Conservation (phyloP, 208 protist species). For the Crithidia thermophila region DNA sequence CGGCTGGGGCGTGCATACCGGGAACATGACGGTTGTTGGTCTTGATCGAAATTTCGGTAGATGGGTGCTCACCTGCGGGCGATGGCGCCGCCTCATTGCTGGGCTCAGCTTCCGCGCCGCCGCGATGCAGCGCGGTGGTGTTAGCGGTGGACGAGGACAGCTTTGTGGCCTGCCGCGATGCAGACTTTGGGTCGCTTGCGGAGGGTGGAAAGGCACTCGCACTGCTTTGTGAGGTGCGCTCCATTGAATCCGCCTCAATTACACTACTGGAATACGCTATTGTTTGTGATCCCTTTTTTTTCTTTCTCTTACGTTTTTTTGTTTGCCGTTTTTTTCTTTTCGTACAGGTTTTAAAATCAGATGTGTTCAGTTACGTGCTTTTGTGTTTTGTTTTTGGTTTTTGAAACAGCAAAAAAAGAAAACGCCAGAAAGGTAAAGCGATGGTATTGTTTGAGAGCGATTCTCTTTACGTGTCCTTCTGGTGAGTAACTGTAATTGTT, state of each 20-base stretch:
- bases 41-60: too few relatives aligned
- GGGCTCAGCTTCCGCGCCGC: background rate
- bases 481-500: too few relatives aligned
- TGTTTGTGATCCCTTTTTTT: background rate
- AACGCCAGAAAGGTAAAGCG: too few relatives aligned
- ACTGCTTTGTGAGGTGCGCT: conserved; percentile 4
- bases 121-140: background rate
- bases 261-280: background rate
- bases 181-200: background rate
- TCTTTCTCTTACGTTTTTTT: background rate
- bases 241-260: background rate
- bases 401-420: too few relatives aligned
- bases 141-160: background rate
- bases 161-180: background rate
- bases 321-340: background rate
- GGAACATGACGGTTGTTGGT: too few relatives aligned
- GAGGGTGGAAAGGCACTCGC: conserved; percentile 1
- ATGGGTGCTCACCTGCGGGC: background rate
- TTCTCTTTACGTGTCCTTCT: too few relatives aligned
- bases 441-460: too few relatives aligned
- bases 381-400: too few relatives aligned
- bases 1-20: too few relatives aligned
- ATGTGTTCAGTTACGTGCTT: too few relatives aligned
- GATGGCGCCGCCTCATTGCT: background rate
- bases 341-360: too few relatives aligned